A percentile compares a stretch with the other conserved stretches of the same genome.
Evolutionary conservation across 1,139 yeast genomes (phyloP).

Genomic region (Candida sp.): DNA sequence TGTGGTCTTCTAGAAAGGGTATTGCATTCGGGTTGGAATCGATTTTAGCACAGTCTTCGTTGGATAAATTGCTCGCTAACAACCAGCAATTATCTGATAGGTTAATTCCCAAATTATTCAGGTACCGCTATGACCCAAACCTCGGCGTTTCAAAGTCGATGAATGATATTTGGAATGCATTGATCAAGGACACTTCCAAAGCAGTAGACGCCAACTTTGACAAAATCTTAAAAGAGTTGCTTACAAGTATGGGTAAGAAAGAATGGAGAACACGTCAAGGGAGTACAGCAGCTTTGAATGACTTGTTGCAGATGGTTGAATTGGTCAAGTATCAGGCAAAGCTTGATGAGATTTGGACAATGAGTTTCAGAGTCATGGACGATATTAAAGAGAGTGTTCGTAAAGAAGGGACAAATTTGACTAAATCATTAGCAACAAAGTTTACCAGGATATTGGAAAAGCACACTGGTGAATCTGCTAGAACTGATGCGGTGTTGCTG

Average conservation of each 20-base stretch:
- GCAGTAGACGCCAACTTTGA: slow-evolving; percentile 59
- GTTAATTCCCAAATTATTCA: slow-evolving; percentile 79
- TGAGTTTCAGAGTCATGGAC: slow-evolving; percentile 90
- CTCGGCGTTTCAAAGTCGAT: slow-evolving; percentile 76
- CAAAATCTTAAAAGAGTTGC: slow-evolving; percentile 65
- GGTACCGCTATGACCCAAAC: slow-evolving; percentile 89
- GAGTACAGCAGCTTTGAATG: slow-evolving; percentile 74
- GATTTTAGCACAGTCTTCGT: slow-evolving; percentile 76
- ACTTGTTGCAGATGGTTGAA: slow-evolving; percentile 66
- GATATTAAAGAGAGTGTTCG: slow-evolving; percentile 96
- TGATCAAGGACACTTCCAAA: slow-evolving; percentile 64
- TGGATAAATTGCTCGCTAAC: slow-evolving; percentile 62
- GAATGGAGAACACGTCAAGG: slow-evolving; percentile 98
- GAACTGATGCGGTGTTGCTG: slow-evolving; percentile 56
- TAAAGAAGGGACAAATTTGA: slow-evolving; percentile 72
- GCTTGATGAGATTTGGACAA: slow-evolving; percentile 78
- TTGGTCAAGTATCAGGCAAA: slow-evolving; percentile 54
- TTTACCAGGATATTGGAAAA: slow-evolving; percentile 61
- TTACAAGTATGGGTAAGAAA: slow-evolving; percentile 73
- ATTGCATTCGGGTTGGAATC: slow-evolving; percentile 94
- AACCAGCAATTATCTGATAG: slow-evolving; percentile 59
- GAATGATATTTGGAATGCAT: slow-evolving; percentile 86
- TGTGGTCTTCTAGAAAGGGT: slow-evolving; percentile 95
- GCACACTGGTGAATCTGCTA: slow-evolving; percentile 21
- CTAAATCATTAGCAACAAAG: slow-evolving; percentile 68